Conservation (phyloP, 2,329 filamentous ascomycete genomes). For the Hypoxylon sp. region DNA sequence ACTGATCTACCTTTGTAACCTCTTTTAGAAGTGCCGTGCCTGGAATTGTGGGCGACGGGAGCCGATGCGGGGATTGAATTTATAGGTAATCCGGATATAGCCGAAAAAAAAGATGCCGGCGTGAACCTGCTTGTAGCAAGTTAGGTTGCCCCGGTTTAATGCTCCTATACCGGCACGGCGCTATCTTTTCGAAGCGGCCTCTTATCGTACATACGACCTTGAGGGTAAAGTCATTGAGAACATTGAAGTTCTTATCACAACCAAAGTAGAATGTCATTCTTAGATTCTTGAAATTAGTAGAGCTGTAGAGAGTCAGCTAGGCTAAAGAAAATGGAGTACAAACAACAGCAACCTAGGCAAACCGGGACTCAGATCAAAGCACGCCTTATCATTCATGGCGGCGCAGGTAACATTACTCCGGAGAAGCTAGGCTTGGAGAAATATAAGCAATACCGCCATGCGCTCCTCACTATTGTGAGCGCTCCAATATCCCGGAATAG, state of each 20-base stretch:
- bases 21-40: neutral
- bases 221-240: neutral
- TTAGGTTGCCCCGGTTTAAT: constrained; percentile 17
- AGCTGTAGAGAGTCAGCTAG: neutral
- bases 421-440: constrained; percentile 68
- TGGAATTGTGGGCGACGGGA: neutral
- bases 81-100: neutral
- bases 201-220: neutral
- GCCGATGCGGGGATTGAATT: constrained; percentile 12
- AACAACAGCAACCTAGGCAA: constrained; percentile 39
- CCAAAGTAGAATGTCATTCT: neutral
- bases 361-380: constrained; percentile 58
- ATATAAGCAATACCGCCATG: constrained; percentile 69
- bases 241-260: neutral
- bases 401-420: constrained; percentile 77
- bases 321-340: constrained; percentile 58
- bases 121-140: constrained; percentile 13
- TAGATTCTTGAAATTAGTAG: neutral
- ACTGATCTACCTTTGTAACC: neutral
- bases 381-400: constrained; percentile 78
- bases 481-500: neutral
- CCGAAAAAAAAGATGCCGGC: constrained; percentile 1
- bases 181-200: neutral
- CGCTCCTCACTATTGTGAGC: constrained; percentile 72
- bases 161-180: constrained; percentile 24